Base-by-base conservation (phyloP, 768 basidiomycete species). In the Boletus subcaerulescens region DNA sequence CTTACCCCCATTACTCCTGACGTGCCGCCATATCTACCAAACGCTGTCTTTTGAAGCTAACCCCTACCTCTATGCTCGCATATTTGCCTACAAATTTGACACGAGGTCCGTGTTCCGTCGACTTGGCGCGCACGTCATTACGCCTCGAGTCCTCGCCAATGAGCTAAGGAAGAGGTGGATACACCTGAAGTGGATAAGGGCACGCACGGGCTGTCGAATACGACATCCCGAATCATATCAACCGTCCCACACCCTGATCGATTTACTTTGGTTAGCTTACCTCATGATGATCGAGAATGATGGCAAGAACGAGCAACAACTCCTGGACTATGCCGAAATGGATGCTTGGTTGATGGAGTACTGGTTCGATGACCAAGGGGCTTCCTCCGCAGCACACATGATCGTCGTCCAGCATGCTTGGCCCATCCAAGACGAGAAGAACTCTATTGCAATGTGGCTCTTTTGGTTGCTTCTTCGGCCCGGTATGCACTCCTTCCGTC, bases 201-300 rank as follows among this genome's bases (percentile, higher is more conserved):
- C 65, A 6, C 76, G 76, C 44, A 53, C 61, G 4, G 42, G 57
- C 35, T 60, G 65, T 35, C 59, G 62, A 40, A 50, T 63, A 45
- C 56, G 24, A 17, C 41, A 56, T 14, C 51, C 64, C 1, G 66
- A 61, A 39, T 61, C 69, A 26, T 63, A 60, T 42, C 71, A 74
- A 22, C 12, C 26, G 15, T n/a, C 42, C 3, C 45, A 47, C n/a
- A 7, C 47, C n/a, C 44, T 49, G 36, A 35, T 45, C 40, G 75
- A 83, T n/a, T 64, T 82, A 14, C 78, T 92, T 6, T 87, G 84
- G 76, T 79, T 80, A 29, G 79, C 84, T 26, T 91, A 87, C 64
- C 71, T 89, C 36, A 83, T 93, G 83, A 80, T 91, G 77, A 73
- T 93, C 45, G 91, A 93, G 73, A 87, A 90, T 60, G 87, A 87